Base-by-base conservation (phyloP, 2,329 filamentous ascomycete genomes). In the Botryotinia convoluta region DNA sequence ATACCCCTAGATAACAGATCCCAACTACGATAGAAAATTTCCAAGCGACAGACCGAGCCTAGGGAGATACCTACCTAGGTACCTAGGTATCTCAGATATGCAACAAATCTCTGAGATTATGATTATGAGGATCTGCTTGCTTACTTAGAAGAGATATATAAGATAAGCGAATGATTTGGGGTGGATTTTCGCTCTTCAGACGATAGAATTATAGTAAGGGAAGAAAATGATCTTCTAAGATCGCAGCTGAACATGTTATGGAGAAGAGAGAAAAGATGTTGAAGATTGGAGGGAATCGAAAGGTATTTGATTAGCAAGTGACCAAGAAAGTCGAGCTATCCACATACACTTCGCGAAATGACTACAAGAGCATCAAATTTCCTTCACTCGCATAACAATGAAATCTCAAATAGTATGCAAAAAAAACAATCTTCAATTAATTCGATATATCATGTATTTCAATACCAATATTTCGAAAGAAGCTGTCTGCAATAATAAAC, bases 361-460 rank as follows among this genome's bases (percentile, higher is more conserved):
- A 14, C 9, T 29, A 68, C 32, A 18, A 42, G 26, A 32, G 35
- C 12, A 29, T n/a, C 3, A 57, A 20, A 42, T 32, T 29, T 57
- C 45, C n/a, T 37, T 54, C 14, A 22, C 4, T 16, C 12, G 26
- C 18, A 32, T 8, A n/a, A 57, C 29, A 20, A 57, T 42, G 16
- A 16, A 59, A 22, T 5, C 6, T 57, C 35, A 69, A 67, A 57
- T 14, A 57, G 3, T 42, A 14, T 20, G 39, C 54, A 44, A 4
- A 29, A 3, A 3, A 22, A 39, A 44, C 1, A 26, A 57, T 32
- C 35, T 69, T 69, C n/a, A 42, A 32, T 69, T 42, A 26, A 32
- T 42, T 65, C 48, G 48, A 69, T 69, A 18, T 57, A 68, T 68
- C 35, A 54, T 57, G 37, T 67, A 20, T 26, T 22, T 32, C 39